Evolutionary conservation across 495 filamentous ascomycete genomes (phyloP), one percentile per base, ranked within the genome.

Genomic region (Peziza echinospora): DNA sequence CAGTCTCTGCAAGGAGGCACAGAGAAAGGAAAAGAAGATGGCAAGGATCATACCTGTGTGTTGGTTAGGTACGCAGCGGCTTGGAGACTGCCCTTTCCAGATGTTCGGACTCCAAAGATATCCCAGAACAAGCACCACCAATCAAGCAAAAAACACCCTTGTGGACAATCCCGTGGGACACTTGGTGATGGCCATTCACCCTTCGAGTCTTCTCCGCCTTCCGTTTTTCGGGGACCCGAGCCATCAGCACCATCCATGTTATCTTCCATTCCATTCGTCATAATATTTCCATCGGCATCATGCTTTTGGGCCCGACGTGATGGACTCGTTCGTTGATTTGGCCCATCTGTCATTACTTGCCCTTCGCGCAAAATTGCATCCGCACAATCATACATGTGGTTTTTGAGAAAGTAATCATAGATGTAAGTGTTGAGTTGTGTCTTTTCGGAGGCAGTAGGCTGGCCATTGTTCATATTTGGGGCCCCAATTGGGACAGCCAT

Each of bases 61-160:
- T 6, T 21, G 8, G 24, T 17, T 2, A 45, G n/a, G 23, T 45
- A 45, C 43, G 24, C 30, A 42, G 49, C 48, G 60, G 67, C 34
- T 65, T 60, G 47, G 56, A 67, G 52, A 62, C 68, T 26, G 56
- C 54, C n/a, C 65, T 67, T 57, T 73, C 71, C 51, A 71, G 73
- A 49, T 80, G 76, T 56, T 80, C 57, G 77, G 42, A 82, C 82
- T 56, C 71, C 72, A 55, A 78, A 91, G 56, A 96, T 83, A 52
- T 96, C 89, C 85, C 83, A 96, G 62, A 97, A 97, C 26, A 93
- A 67, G 58, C 75, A 81, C 63, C 91, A 97, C 89, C 89, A 97
- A 49, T 94, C 87, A 42, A 80, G 73, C 10, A 97, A 67, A 54
- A 96, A 93, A 22, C 79, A 82, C 13, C 75, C 78, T 16, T 83